phyloP scores from a whole-genome alignment of 768 basidiomycete species.

The Leccinum subtestaceum region DNA sequence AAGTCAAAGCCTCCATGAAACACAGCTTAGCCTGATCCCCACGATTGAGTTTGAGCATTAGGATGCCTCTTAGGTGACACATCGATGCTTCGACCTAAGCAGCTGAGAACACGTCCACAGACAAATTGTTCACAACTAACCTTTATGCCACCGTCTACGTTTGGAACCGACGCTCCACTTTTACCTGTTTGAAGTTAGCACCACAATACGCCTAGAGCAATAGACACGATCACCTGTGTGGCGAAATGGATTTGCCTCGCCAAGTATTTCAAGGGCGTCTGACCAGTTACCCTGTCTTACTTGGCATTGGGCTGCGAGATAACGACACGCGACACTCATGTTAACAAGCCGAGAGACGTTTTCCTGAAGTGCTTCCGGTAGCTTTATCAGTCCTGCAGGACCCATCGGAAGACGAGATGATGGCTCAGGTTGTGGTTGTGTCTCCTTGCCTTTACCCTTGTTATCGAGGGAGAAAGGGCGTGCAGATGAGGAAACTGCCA shows the following conservation, averaged over 20 bases:
- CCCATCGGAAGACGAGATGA: slow-evolving; percentile 67
- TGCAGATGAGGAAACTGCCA: slow-evolving; percentile 33
- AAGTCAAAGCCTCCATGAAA: slow-evolving; percentile 91
- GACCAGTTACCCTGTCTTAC: slow-evolving; percentile 89
- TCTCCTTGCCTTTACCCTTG: slow-evolving; percentile 67
- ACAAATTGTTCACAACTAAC: slow-evolving; percentile 38
- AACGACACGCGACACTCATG: slow-evolving; percentile 93
- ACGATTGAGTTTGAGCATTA: slow-evolving; percentile 93
- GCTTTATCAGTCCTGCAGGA: slow-evolving; percentile 66
- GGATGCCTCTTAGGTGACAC: slow-evolving; percentile 88
- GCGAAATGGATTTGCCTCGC: slow-evolving; percentile 87
- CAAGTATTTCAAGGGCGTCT: slow-evolving; percentile 89
- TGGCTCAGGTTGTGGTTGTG: slow-evolving; percentile 34
- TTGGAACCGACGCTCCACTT: slow-evolving; percentile 71
- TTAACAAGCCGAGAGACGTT: slow-evolving; percentile 79
- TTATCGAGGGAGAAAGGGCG: slow-evolving; percentile 38
- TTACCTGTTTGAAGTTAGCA: slow-evolving; percentile 38
- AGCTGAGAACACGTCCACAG: slow-evolving; percentile 1
- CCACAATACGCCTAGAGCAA: neutral
- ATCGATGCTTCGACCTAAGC: slow-evolving; percentile 94
- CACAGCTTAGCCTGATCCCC: slow-evolving; percentile 89
- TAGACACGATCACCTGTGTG: slow-evolving; percentile 49
- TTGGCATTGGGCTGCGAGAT: slow-evolving; percentile 94
- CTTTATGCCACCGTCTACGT: slow-evolving; percentile 92
- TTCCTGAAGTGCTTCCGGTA: slow-evolving; percentile 61